These are phyloP conservation scores for Crithidia fasciculata DNA, from an alignment of 208 protist genomes.

Conservation along the genomic window DNA sequence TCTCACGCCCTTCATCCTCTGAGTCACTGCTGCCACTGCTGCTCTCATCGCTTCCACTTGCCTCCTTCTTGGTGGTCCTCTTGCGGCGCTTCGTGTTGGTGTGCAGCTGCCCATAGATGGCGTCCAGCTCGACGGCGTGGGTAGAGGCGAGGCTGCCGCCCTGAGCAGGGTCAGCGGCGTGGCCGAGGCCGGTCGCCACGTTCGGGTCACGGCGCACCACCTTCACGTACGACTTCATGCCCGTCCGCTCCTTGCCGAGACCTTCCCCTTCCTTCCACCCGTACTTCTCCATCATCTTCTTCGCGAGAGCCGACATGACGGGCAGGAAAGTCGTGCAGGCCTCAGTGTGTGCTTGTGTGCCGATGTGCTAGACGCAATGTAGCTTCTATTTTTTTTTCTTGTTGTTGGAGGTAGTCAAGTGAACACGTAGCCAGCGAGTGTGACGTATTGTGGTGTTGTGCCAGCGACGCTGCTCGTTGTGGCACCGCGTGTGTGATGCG, in stretches of 20 bases:
- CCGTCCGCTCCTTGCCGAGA: slow-evolving; percentile 71
- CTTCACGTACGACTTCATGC: slow-evolving; percentile 78
- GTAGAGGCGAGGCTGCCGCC: slow-evolving; percentile 48
- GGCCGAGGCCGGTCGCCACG: slow-evolving; percentile 72
- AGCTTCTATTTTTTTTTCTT: background rate
- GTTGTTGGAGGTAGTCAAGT: background rate
- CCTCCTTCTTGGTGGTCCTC: slow-evolving; percentile 1
- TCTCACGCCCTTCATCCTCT: background rate
- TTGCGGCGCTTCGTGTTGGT: slow-evolving; percentile 24
- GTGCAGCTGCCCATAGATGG: slow-evolving; percentile 55
- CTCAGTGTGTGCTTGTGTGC: background rate
- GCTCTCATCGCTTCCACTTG: slow-evolving; percentile 10
- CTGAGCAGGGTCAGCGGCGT: slow-evolving; percentile 61
- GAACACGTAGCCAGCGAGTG: too few species aligned
- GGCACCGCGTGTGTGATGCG: too few species aligned
- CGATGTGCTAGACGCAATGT: too few species aligned
- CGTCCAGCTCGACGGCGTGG: slow-evolving; percentile 72
- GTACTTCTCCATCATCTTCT: slow-evolving; percentile 84
- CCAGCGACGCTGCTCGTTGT: too few species aligned
- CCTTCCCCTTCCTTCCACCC: slow-evolving; percentile 89
- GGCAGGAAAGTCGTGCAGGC: background rate
- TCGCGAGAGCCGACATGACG: slow-evolving; percentile 69
- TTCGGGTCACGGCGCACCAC: slow-evolving; percentile 78
- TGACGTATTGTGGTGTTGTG: too few species aligned
- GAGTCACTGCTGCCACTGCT: slow-evolving; percentile 12